Conservation (phyloP, 2,329 filamentous ascomycete genomes). For the Verticillium isaacii region DNA sequence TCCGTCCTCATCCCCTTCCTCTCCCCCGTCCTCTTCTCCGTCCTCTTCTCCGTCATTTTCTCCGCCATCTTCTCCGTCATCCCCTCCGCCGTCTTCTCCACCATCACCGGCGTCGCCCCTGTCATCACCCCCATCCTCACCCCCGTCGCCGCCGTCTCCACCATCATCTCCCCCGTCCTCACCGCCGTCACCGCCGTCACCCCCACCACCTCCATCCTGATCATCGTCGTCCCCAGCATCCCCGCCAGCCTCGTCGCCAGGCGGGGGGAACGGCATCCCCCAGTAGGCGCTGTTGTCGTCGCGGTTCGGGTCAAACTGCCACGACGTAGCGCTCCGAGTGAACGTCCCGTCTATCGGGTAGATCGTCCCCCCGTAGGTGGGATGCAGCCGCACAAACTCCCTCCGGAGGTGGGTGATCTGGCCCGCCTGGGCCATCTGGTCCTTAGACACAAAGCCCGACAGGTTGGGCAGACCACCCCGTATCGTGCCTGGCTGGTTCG, state of each 20-base stretch:
- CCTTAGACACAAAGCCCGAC: constrained; percentile 15
- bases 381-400: constrained; percentile 17
- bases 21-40: neutral
- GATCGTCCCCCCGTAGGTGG: constrained; percentile 21
- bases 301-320: constrained; percentile 26
- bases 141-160: neutral
- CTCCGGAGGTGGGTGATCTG: constrained; percentile 14
- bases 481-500: neutral
- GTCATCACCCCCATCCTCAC: no score
- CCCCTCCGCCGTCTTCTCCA: neutral
- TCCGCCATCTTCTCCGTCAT: neutral
- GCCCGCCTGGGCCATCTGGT: neutral
- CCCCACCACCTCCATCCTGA: neutral
- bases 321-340: constrained; percentile 13
- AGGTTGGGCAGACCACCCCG: constrained; percentile 22
- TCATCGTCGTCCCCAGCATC: constrained; percentile 11
- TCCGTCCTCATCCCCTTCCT: neutral
- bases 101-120: neutral
- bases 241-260: constrained; percentile 17
- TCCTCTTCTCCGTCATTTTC: neutral
- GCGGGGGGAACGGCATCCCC: constrained; percentile 3
- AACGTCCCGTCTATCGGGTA: constrained; percentile 17
- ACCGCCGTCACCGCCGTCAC: neutral
- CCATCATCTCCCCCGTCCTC: neutral
- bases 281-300: constrained; percentile 15